Evolutionary conservation across 2,329 filamentous ascomycete genomes (phyloP), one percentile per base, ranked within the genome.

Genomic region (Drechslerella dactyloides): DNA sequence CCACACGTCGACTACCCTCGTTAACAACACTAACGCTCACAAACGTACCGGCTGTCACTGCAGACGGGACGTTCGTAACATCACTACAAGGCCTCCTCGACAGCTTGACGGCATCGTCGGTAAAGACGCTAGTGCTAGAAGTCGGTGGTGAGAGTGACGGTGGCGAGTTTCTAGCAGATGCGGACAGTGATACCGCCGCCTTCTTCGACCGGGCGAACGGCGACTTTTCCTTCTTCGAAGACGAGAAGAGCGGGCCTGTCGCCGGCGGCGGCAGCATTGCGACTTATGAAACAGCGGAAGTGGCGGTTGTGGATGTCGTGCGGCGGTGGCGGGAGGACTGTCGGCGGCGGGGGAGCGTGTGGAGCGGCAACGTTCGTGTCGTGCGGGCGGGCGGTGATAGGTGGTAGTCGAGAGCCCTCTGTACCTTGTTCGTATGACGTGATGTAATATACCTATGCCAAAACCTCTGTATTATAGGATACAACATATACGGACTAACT

Each of bases 21-120:
- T 42, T 76, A 37, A 61, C 55, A 27, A 75, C 23, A 3, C 24
- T 76, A 15, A 72, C 75, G 30, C 62, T 76, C 10, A 53, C 61
- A 11, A 27, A 54, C 1, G 21, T 72, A 3, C 68, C 68, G 13
- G 51, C 51, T n/a, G 40, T 40, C 11, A 65, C 60, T 1, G 24
- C 37, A 11, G 60, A 72, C 48, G 11, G 37, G 1, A 8, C 0
- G 1, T 51, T 64, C 30, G 21, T 72, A 10, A 19, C 42, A 21
- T 64, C 59, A 1, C 21, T 72, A 8, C 19, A 50, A 35, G 24
- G 40, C 7, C 51, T 58, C 11, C 37, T 72, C 7, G n/a, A 60
- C 24, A 46, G 30, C 5, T 21, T 56, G 21, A 24, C 48, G 2
- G 48, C 60, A 17, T 30, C 60, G 3, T 37, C 21, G 19, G n/a